A percentile compares a stretch with the other conserved stretches of the same genome.
These are phyloP conservation scores for Thozetella sp. DNA, from an alignment of 495 filamentous ascomycete genomes.

Conservation along the genomic window DNA sequence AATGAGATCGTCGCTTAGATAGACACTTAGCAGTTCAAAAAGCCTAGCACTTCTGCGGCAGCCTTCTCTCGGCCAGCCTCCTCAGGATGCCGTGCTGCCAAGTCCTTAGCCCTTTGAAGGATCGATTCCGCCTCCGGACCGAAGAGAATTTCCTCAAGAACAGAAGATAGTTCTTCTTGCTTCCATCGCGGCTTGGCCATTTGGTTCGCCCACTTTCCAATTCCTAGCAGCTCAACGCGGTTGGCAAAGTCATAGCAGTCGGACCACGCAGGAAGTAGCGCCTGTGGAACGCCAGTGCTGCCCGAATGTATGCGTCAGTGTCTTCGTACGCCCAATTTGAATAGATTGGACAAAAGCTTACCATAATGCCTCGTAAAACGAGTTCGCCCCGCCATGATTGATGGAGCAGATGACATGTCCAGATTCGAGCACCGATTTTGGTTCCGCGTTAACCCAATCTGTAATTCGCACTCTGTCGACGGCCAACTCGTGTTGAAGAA, in stretches of 20 bases:
- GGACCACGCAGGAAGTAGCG: slow-evolving; percentile 46
- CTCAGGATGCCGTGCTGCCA: neutral
- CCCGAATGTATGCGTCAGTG: neutral
- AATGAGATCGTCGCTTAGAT: no score
- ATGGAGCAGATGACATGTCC: slow-evolving; percentile 27
- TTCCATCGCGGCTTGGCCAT: slow-evolving; percentile 3
- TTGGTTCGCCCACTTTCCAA: slow-evolving; percentile 39
- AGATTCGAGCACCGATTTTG: slow-evolving; percentile 25
- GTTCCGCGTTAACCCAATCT: slow-evolving; percentile 26
- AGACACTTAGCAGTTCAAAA: neutral
- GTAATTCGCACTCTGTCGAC: slow-evolving; percentile 19
- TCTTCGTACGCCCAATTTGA: neutral
- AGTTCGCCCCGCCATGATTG: slow-evolving; percentile 35
- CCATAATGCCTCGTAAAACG: slow-evolving; percentile 32
- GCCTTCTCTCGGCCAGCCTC: neutral
- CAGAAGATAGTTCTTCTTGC: neutral
- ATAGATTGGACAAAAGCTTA: slow-evolving; percentile 8
- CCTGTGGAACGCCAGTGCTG: slow-evolving; percentile 44
- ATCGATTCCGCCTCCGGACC: neutral
- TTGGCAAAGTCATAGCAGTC: slow-evolving; percentile 50
- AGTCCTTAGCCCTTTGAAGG: neutral
- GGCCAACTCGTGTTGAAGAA: slow-evolving; percentile 2
- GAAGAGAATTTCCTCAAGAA: neutral
- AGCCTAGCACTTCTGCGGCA: neutral
- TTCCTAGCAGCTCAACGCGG: slow-evolving; percentile 43